These are phyloP conservation scores for Euphorbia lathyris DNA, from an alignment of 345 rosid species.

Conservation along the genomic window DNA sequence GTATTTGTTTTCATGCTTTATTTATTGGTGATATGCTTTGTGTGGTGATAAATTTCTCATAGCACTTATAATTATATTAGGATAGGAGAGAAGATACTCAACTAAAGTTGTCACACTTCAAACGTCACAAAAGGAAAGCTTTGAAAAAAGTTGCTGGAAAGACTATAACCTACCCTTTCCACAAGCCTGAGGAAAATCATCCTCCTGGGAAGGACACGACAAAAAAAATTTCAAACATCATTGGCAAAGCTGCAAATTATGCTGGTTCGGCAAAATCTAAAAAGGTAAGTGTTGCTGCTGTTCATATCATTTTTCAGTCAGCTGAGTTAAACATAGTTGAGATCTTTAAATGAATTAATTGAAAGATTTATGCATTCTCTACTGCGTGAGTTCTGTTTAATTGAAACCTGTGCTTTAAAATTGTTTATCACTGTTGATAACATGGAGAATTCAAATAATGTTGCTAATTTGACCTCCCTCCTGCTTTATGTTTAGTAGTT, in stretches of 20 bases:
- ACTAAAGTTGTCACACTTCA: slow-evolving; percentile 78
- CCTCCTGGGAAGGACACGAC: slow-evolving; percentile 90
- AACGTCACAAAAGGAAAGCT: slow-evolving; percentile 82
- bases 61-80: slow-evolving; percentile 45
- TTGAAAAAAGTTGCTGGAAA: slow-evolving; percentile 70
- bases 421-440: neutral
- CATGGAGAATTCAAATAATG: neutral
- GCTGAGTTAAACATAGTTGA: neutral
- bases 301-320: neutral
- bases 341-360: slow-evolving; percentile 3
- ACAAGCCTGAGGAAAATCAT: slow-evolving; percentile 92
- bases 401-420: neutral
- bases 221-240: slow-evolving; percentile 74
- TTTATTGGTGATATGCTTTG: slow-evolving; percentile 2
- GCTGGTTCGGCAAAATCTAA: slow-evolving; percentile 85
- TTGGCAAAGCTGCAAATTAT: slow-evolving; percentile 81
- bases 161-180: slow-evolving; percentile 62
- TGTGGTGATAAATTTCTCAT: slow-evolving; percentile 12
- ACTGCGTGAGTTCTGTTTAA: neutral
- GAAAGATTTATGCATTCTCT: neutral
- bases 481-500: neutral
- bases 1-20: slow-evolving; percentile 18
- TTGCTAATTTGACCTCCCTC: neutral
- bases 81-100: slow-evolving; percentile 95
- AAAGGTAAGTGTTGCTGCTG: slow-evolving; percentile 48